Conservation (phyloP, 2,329 filamentous ascomycete genomes). For the Triangularia verruculosa region DNA sequence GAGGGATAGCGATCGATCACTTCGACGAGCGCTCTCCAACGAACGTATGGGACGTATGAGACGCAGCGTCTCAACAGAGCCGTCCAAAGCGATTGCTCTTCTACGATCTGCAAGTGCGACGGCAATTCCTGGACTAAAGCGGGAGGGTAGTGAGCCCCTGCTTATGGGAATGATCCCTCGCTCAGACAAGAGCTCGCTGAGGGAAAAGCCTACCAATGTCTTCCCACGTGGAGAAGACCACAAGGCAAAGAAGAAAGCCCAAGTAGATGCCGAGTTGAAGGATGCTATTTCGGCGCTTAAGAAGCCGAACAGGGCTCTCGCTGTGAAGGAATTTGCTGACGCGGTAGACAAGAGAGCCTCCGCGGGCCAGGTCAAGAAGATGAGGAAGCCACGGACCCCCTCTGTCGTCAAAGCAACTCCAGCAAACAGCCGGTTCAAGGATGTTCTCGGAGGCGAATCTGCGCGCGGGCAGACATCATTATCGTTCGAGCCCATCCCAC, state of each 20-base stretch:
- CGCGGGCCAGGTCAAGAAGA: slow-evolving; percentile 46
- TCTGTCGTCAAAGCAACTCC: slow-evolving; percentile 57
- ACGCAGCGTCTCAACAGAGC: slow-evolving; percentile 55
- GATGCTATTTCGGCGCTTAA: slow-evolving; percentile 71
- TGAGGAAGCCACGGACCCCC: slow-evolving; percentile 48
- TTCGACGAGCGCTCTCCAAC: slow-evolving; percentile 62
- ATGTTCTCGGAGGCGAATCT: slow-evolving; percentile 41
- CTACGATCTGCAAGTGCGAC: slow-evolving; percentile 67
- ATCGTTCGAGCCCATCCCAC: slow-evolving; percentile 39
- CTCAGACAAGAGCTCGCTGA: slow-evolving; percentile 39
- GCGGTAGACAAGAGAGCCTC: slow-evolving; percentile 60
- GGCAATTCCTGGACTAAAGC: slow-evolving; percentile 59
- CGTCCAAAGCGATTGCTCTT: slow-evolving; percentile 58
- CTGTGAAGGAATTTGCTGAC: slow-evolving; percentile 64
- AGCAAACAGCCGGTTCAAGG: slow-evolving; percentile 52
- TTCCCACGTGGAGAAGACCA: slow-evolving; percentile 45
- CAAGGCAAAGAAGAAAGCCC: slow-evolving; percentile 63
- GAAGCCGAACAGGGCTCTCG: slow-evolving; percentile 71
- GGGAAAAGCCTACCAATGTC: slow-evolving; percentile 42
- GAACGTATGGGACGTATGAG: slow-evolving; percentile 54
- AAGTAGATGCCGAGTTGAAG: slow-evolving; percentile 66
- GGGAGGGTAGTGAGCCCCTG: slow-evolving; percentile 63
- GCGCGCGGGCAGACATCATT: slow-evolving; percentile 29
- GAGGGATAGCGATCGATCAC: slow-evolving; percentile 44
- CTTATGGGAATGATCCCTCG: slow-evolving; percentile 49